Evolutionary conservation across 2,329 filamentous ascomycete species (phyloP).

Genomic region (Neonectria punicea): DNA sequence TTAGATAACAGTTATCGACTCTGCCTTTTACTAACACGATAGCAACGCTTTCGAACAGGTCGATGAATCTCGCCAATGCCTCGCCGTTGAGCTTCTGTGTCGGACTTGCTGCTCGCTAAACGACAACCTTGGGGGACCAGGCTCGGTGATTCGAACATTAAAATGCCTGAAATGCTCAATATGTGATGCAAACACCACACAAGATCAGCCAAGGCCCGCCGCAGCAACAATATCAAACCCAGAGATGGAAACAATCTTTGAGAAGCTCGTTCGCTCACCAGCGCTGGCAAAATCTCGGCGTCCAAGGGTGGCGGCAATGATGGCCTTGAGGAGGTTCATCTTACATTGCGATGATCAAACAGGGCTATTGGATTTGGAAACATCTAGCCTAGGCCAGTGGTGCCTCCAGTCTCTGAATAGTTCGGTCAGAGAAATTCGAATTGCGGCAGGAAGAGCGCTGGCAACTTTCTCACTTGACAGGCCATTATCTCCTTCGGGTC

Average conservation of each 20-base stretch:
- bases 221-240: conserved; percentile 42
- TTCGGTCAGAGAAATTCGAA: conserved; percentile 84
- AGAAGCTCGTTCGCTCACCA: conserved; percentile 56
- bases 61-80: conserved; percentile 61
- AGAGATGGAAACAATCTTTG: conserved; percentile 57
- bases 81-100: conserved; percentile 65
- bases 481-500: neutral
- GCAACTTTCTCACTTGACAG: conserved; percentile 68
- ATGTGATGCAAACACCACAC: conserved; percentile 33
- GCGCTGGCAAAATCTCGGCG: conserved; percentile 65
- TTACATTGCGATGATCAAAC: conserved; percentile 69
- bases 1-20: neutral
- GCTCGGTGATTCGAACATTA: conserved; percentile 1
- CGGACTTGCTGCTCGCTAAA: conserved; percentile 52
- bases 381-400: conserved; percentile 78
- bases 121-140: conserved; percentile 1
- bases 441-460: conserved; percentile 78
- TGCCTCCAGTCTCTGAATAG: conserved; percentile 85
- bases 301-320: conserved; percentile 76
- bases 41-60: conserved; percentile 58
- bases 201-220: neutral
- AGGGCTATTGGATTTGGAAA: conserved; percentile 72
- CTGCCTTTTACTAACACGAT: conserved; percentile 31
- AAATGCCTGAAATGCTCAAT: conserved; percentile 35
- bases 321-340: conserved; percentile 74